phyloP scores from a whole-genome alignment of 305 asterid genomes.

The Fraxinus baroniana region DNA sequence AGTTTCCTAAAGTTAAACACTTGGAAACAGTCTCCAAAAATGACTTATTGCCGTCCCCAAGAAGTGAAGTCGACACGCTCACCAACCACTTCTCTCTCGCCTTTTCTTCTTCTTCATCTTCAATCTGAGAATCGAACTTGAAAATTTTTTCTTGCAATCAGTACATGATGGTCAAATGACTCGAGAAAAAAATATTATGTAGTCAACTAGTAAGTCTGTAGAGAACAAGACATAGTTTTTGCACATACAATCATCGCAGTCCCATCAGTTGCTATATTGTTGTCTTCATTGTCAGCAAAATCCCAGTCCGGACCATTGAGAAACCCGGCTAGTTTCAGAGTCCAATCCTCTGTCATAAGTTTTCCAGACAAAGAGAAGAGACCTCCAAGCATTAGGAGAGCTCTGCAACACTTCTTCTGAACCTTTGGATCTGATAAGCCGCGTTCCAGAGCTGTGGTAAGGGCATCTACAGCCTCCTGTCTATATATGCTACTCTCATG shows the following conservation, averaged over 20 bases:
- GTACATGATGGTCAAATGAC: not conserved
- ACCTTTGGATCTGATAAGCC: constrained; percentile 49
- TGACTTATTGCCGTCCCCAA: constrained; percentile 57
- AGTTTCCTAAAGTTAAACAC: constrained; percentile 53
- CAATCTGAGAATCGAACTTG: constrained; percentile 28
- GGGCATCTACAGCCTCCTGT: constrained; percentile 64
- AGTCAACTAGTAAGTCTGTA: not conserved
- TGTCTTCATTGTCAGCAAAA: constrained; percentile 34
- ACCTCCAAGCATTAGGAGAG: constrained; percentile 76
- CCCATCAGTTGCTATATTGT: constrained; percentile 27
- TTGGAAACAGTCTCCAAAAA: constrained; percentile 54
- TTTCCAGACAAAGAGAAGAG: constrained; percentile 67
- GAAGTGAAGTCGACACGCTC: constrained; percentile 50
- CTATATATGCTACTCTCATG: constrained; percentile 32
- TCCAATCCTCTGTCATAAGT: constrained; percentile 88
- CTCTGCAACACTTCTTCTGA: constrained; percentile 54
- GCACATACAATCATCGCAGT: constrained; percentile 30
- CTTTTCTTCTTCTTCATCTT: constrained; percentile 52
- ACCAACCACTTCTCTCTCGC: constrained; percentile 62
- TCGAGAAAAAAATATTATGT: not conserved
- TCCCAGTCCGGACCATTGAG: constrained; percentile 60
- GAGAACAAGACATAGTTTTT: not conserved
- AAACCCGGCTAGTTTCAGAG: constrained; percentile 64
- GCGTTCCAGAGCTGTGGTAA: constrained; percentile 46
- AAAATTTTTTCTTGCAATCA: not conserved